Percentiles rank a stretch among this genome's conserved stretches.
phyloP scores from a whole-genome alignment of 2,329 filamentous ascomycete genomes.

The Hymenoscyphus fructigenus region DNA sequence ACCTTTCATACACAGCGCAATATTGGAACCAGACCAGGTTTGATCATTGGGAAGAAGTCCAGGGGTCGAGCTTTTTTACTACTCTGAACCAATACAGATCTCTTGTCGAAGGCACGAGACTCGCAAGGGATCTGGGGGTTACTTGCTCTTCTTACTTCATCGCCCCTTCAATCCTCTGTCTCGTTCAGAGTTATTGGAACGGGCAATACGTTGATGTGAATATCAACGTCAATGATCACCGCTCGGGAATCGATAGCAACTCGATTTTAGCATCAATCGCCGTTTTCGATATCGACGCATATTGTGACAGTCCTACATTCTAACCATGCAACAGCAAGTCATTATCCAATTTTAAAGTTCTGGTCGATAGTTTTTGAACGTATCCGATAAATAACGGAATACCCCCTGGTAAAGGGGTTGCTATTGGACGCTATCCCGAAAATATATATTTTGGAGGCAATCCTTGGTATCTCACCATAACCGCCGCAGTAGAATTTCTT shows the following conservation, averaged over 20 bases:
- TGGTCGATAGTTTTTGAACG: conserved; percentile 69
- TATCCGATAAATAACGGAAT: conserved; percentile 70
- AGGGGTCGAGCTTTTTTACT: conserved; percentile 80
- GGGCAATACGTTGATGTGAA: conserved; percentile 67
- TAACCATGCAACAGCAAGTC: conserved; percentile 58
- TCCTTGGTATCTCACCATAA: conserved; percentile 75
- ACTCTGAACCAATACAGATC: conserved; percentile 61
- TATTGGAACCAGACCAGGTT: conserved; percentile 67
- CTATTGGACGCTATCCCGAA: conserved; percentile 66
- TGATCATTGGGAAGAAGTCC: conserved; percentile 82
- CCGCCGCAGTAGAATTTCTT: conserved; percentile 76
- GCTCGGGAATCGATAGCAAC: conserved; percentile 71
- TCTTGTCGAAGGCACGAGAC: conserved; percentile 61
- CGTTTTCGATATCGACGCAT: conserved; percentile 66
- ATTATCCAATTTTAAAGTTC: conserved; percentile 73
- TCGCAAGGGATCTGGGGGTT: conserved; percentile 62
- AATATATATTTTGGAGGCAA: conserved; percentile 76
- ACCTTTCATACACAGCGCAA: conserved; percentile 70
- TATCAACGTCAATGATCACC: conserved; percentile 59
- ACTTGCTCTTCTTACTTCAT: conserved; percentile 61
- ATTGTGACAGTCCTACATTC: conserved; percentile 69
- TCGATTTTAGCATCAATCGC: conserved; percentile 65
- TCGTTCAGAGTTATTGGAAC: conserved; percentile 72
- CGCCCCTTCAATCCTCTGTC: conserved; percentile 70
- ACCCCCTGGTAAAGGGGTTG: conserved; percentile 57